Conservation (phyloP, 2,329 filamentous ascomycete genomes). For the Botrytis deweyae region DNA sequence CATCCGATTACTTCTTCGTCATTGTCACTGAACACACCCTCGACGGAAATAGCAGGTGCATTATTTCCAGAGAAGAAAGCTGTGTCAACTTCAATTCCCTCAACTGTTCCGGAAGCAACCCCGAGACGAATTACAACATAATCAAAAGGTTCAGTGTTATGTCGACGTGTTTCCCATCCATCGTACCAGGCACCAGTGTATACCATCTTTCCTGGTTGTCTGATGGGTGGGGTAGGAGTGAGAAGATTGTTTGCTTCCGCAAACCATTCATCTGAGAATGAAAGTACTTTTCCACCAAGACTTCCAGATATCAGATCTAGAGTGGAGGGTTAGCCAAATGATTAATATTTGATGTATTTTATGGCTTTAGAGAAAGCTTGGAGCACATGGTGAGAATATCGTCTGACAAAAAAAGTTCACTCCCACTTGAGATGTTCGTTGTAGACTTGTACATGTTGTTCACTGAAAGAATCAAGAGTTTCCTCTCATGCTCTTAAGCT, state of each 20-base stretch:
- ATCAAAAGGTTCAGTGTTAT: conserved; percentile 64
- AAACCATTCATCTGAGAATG: conserved; percentile 68
- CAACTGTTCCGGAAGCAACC: conserved; percentile 68
- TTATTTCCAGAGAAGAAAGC: conserved; percentile 82
- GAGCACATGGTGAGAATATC: neutral
- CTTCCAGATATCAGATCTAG: conserved; percentile 60
- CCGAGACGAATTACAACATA: conserved; percentile 66
- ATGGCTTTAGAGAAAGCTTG: neutral
- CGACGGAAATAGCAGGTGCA: conserved; percentile 74
- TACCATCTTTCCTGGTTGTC: conserved; percentile 66
- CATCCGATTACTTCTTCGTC: conserved; percentile 66
- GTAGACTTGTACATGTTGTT: neutral
- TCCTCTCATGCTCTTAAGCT: neutral
- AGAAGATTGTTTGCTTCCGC: conserved; percentile 64
- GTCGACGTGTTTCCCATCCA: conserved; percentile 67
- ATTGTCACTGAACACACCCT: conserved; percentile 67
- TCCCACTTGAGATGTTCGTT: neutral
- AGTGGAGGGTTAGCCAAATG: conserved; percentile 22
- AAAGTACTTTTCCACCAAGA: conserved; percentile 63
- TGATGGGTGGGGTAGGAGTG: conserved; percentile 62
- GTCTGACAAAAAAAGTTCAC: neutral
- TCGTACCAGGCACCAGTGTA: conserved; percentile 70
- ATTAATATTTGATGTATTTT: neutral
- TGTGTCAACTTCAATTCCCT: conserved; percentile 77
- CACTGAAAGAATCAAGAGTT: neutral